Evolutionary conservation across 2,329 filamentous ascomycete species (phyloP).

Genomic region (Nemania sp.): DNA sequence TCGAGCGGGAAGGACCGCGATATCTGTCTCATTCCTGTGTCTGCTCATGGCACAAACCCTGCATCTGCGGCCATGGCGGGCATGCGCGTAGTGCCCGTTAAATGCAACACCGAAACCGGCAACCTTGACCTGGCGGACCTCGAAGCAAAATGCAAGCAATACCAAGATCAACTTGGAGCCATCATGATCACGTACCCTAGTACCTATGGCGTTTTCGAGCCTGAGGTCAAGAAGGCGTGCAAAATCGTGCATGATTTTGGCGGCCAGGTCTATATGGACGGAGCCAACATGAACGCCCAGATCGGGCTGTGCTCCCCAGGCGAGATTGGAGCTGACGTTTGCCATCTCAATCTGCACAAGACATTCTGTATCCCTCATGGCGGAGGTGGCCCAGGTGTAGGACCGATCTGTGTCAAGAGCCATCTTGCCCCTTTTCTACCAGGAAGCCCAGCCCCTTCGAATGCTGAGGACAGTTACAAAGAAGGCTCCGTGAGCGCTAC

Average conservation of each 20-base stretch:
- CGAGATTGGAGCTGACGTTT: slow-evolving; percentile 94
- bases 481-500: slow-evolving; percentile 40
- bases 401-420: slow-evolving; percentile 87
- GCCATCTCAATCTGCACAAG: slow-evolving; percentile 97
- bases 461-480: background rate
- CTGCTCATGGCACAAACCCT: slow-evolving; percentile 94
- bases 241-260: slow-evolving; percentile 83
- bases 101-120: slow-evolving; percentile 83
- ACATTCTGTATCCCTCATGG: slow-evolving; percentile 98
- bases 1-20: slow-evolving; percentile 72
- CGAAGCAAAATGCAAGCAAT: slow-evolving; percentile 84
- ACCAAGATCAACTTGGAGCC: slow-evolving; percentile 81
- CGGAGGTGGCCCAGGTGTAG: slow-evolving; percentile 89
- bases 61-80: slow-evolving; percentile 94
- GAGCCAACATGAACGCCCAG: slow-evolving; percentile 98
- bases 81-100: slow-evolving; percentile 90
- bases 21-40: slow-evolving; percentile 92
- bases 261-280: slow-evolving; percentile 97
- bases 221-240: slow-evolving; percentile 82
- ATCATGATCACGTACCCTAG: slow-evolving; percentile 98
- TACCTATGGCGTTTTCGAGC: slow-evolving; percentile 94
- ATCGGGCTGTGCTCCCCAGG: slow-evolving; percentile 94
- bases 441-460: slow-evolving; percentile 46
- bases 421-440: slow-evolving; percentile 80
- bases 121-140: slow-evolving; percentile 89